phyloP scores from a whole-genome alignment of 2,329 filamentous ascomycete genomes.

The Dothiorella sarmentorum region DNA sequence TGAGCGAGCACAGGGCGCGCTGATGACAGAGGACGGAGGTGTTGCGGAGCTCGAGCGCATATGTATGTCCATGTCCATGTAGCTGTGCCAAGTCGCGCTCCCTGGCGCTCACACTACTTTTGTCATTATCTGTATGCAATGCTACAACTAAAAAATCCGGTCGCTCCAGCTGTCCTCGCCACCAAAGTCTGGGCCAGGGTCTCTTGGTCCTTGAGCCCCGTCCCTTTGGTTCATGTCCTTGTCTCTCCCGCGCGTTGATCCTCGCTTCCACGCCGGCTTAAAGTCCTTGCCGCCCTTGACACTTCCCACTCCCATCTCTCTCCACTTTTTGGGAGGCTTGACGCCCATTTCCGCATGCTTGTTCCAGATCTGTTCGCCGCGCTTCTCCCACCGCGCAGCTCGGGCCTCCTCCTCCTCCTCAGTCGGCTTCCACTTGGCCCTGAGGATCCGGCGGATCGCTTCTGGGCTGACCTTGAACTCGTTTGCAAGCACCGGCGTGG shows the following conservation, averaged over 20 bases:
- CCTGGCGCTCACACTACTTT: too few relatives aligned
- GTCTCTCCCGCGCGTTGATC: neutral
- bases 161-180: conserved; percentile 3
- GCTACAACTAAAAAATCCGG: neutral
- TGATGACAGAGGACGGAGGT: conserved; percentile 12
- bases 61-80: too few relatives aligned
- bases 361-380: conserved; percentile 49
- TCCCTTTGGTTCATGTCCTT: neutral
- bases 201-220: neutral
- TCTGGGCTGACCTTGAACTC: conserved; percentile 87
- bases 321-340: conserved; percentile 54
- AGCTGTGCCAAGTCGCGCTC: conserved; percentile 9
- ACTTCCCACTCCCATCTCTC: conserved; percentile 41
- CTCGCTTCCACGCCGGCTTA: neutral
- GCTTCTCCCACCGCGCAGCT: conserved; percentile 45
- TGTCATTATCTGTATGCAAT: too few relatives aligned
- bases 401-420: conserved; percentile 45
- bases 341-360: conserved; percentile 50
- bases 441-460: conserved; percentile 81
- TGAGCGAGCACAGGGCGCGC: conserved; percentile 13
- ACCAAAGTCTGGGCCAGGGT: neutral
- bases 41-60: conserved; percentile 15
- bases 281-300: neutral
- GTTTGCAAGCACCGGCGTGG: conserved; percentile 66
- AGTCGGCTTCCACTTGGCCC: conserved; percentile 67